phyloP scores from a whole-genome alignment of 148 eudicot species.

The Spergularia marina region DNA sequence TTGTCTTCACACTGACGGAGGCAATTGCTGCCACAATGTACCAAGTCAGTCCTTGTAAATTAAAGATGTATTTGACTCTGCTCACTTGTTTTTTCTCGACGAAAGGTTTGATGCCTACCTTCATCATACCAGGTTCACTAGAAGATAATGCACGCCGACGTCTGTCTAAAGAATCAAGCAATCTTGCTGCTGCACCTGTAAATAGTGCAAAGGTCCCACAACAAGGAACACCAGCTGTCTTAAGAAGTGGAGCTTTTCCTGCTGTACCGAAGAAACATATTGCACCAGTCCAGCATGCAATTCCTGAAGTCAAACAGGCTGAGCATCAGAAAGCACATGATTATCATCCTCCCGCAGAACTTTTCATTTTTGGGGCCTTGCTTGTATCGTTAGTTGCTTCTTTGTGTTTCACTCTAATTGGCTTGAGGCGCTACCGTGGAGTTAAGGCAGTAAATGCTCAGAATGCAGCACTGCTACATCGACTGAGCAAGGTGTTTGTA shows the following conservation, averaged over 20 bases:
- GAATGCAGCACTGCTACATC: slow-evolving; percentile 39
- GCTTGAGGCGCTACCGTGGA: slow-evolving; percentile 17
- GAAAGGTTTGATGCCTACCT: neutral
- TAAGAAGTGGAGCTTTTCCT: slow-evolving; percentile 39
- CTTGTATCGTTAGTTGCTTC: slow-evolving; percentile 6
- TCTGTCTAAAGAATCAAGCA: slow-evolving; percentile 27
- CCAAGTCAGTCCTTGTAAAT: slow-evolving; percentile 26
- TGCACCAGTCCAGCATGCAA: slow-evolving; percentile 14
- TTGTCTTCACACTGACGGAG: slow-evolving; percentile 21
- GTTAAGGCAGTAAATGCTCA: slow-evolving; percentile 23
- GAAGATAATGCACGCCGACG: slow-evolving; percentile 25
- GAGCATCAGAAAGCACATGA: neutral
- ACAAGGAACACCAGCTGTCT: slow-evolving; percentile 16
- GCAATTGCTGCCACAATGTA: slow-evolving; percentile 18
- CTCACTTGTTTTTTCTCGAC: neutral
- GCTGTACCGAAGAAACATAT: slow-evolving; percentile 16
- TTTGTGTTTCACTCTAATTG: slow-evolving; percentile 18
- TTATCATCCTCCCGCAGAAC: neutral
- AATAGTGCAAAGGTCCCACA: neutral
- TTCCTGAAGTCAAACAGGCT: slow-evolving; percentile 3
- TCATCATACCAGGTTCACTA: slow-evolving; percentile 12
- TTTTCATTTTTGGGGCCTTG: slow-evolving; percentile 3
- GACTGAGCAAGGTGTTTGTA: slow-evolving; percentile 48
- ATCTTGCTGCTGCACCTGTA: slow-evolving; percentile 32
- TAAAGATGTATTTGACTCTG: neutral